phyloP scores from a whole-genome alignment of 768 basidiomycete genomes.

The Tylopilus sp. region DNA sequence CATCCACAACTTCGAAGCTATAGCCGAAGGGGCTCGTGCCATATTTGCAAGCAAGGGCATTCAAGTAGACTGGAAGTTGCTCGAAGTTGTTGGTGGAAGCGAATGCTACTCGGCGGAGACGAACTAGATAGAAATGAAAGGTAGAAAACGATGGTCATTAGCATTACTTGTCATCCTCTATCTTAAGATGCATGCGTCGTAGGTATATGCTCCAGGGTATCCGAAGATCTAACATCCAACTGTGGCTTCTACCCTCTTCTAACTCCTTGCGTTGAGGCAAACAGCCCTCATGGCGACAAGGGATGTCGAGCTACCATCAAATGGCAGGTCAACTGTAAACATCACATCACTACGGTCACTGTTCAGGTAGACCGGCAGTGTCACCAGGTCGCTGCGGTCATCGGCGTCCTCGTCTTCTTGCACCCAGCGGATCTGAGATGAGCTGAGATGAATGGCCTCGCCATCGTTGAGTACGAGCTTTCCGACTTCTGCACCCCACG shows the following conservation, averaged over 20 bases:
- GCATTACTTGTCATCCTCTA: conserved; percentile 8
- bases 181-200: conserved; percentile 14
- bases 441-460: conserved; percentile 68
- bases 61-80: conserved; percentile 86
- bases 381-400: conserved; percentile 48
- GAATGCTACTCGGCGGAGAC: conserved; percentile 18
- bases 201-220: conserved; percentile 29
- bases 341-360: conserved; percentile 84
- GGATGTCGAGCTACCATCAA: conserved; percentile 61
- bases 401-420: conserved; percentile 45
- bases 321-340: conserved; percentile 84
- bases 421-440: conserved; percentile 88
- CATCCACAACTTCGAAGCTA: conserved; percentile 75
- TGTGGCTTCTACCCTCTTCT: conserved; percentile 26
- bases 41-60: conserved; percentile 73
- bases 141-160: conserved; percentile 17
- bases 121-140: conserved; percentile 11
- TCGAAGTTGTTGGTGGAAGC: conserved; percentile 58
- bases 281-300: conserved; percentile 86
- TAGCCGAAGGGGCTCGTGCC: conserved; percentile 74
- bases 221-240: conserved; percentile 10
- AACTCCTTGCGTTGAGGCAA: conserved; percentile 79
- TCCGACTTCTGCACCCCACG: conserved; percentile 54
- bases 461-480: conserved; percentile 83
- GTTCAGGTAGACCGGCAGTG: conserved; percentile 92